Base-by-base conservation (phyloP, 202 grass and related monocot genomes). In the Digitaria exilis region DNA sequence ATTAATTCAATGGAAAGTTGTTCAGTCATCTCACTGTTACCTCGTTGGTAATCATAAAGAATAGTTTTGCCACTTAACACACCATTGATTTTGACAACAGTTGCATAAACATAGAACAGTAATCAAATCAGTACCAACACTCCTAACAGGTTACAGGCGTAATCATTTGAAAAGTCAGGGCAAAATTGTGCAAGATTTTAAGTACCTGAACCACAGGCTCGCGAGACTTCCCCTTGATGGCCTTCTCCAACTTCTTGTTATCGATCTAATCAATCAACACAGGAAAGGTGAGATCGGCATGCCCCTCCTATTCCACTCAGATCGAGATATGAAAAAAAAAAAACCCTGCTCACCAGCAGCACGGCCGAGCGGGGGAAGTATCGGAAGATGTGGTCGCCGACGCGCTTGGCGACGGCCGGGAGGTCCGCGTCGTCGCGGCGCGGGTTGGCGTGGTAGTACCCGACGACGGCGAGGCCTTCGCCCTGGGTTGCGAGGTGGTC, bases 391-490 rank as follows among this genome's bases (percentile, higher is more conserved):
- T 99, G 96, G 52, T 99, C 96, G 41, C 93, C 91, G 18, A 96
- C 86, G 86, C 83, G 92, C 84, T 93, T 94, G 75, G 91, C 93
- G 18, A 92, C 86, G 46, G 77, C 32, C 6, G 91, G 87, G 15
- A 99, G 93, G 15, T 88, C 93, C 1, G 45, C 17, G 71, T 99
- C 91, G 49, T 94, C 85, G 54, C 84, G 75, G 65, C 93, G 88
- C 29, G 91, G 85, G 91, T 98, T 98, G 63, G 96, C 93, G 84
- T 99, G 96, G 80, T 99, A 99, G 89, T 96, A 99, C 0, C 93
- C 93, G 66, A 99, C 91, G 57, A 99, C 89, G 49, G 69, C 79
- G 43, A 94, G 73, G 22, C 87, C 59, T 14, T 64, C 77, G 30
- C 65, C 89, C 77, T 87, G 45, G 9, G 84, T 68, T 2, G 71